Evolutionary conservation across 257 asterid species (phyloP).

Genomic region (Lavandula angustifolia): DNA sequence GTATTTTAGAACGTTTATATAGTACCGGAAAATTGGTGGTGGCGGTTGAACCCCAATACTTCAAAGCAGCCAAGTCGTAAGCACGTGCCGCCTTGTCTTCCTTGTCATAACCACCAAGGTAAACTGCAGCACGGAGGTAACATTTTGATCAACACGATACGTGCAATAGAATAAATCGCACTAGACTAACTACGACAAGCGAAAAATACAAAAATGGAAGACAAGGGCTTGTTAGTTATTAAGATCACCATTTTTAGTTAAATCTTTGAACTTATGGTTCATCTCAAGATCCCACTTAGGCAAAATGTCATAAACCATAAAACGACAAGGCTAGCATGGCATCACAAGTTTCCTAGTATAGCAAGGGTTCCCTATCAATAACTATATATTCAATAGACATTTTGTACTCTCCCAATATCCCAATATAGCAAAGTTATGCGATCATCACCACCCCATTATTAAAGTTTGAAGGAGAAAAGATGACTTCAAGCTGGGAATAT

Average conservation of each 20-base stretch:
- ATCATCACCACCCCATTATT: conserved; percentile 12
- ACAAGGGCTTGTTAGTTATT: too few relatives aligned
- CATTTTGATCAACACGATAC: conserved; percentile 35
- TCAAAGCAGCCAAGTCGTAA: conserved; percentile 88
- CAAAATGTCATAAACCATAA: not conserved
- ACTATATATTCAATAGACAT: not conserved
- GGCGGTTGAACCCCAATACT: conserved; percentile 92
- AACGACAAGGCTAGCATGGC: too few relatives aligned
- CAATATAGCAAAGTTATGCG: conserved; percentile 18
- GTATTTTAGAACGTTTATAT: not conserved
- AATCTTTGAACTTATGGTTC: not conserved
- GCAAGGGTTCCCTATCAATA: conserved; percentile 10
- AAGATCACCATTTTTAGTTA: not conserved
- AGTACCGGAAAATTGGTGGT: conserved; percentile 84
- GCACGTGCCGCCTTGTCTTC: conserved; percentile 92
- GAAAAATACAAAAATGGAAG: too few relatives aligned
- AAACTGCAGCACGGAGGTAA: conserved; percentile 55
- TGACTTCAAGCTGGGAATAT: conserved; percentile 21
- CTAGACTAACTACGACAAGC: conserved; percentile 18
- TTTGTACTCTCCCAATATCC: conserved; percentile 5
- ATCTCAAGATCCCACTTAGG: not conserved
- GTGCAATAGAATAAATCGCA: conserved; percentile 40
- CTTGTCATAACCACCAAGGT: conserved; percentile 93
- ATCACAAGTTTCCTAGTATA: conserved; percentile 9
- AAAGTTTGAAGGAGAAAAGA: not conserved